Evolutionary conservation across 2,329 filamentous ascomycete species (phyloP), one percentile per base, ranked within the genome.

Genomic region (Didymellaceae sp.): DNA sequence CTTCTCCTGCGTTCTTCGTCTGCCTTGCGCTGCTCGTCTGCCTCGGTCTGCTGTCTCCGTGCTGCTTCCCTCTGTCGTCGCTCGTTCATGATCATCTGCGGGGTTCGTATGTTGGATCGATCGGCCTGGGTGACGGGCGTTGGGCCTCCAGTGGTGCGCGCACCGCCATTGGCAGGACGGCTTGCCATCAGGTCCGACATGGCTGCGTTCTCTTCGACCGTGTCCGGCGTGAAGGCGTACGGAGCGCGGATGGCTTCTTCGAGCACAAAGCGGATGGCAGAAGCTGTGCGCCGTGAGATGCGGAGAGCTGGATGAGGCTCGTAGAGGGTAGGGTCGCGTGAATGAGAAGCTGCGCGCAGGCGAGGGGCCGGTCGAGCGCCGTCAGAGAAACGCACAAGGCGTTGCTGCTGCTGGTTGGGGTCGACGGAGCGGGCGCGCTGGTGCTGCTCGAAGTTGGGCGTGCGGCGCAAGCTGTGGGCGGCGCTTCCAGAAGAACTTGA

Each of bases 31-130:
- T 84, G 82, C 68, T 75, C 66, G 51, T 78, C 75, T 77, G 75
- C 70, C 49, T 70, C 75, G 60, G 85, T 82, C 66, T 89, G 86
- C 33, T 82, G 82, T 67, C 90, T 86, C 56, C 85, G 82, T 50
- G 87, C 79, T 20, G 87, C 84, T 72, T 95, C 90, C 55, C 92
- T 83, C 58, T 89, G 89, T 46, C 84, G 82, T 48, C 92, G 86
- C 70, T 92, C 87, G 73, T 90, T 86, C 92, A 97, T 96, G 65
- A 97, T 93, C 76, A 93, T 89, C 58, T 89, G 86, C 13, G 93
- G 93, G 26, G 91, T 92, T 61, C 88, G 85, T 54, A 97, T 89
- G 20, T 88, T 86, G 52, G 73, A 67, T 52, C 74, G 78, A 55
- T 75, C 74, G 50, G 75, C 74, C 56, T 77, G 76, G 17, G 77